Evolutionary conservation across 805 yeast genomes (phyloP), one percentile per base, ranked within the genome.

Genomic region (Peterozyma xylosa): DNA sequence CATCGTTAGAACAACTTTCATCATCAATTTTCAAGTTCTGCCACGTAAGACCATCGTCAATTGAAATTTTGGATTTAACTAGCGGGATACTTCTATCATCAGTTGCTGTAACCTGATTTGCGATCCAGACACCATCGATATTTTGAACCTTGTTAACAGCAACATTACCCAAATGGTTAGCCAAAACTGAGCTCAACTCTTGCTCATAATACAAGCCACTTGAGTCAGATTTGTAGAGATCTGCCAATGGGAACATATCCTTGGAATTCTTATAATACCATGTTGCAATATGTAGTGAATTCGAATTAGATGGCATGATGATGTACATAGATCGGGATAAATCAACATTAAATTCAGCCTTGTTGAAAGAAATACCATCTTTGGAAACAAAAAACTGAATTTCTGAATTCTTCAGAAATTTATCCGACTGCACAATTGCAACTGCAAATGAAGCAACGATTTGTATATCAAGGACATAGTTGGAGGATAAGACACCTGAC

Each of bases 91-190:
- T 62, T 0, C 59, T 48, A 2, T 60, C 53, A 37, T 60, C 60
- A 15, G 68, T 60, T 1, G 56, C 48, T 11, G 55, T 39, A 9
- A 57, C 40, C 21, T 53, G 51, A 52, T 74, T 74, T 9, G 78
- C 72, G 39, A 83, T 53, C 74, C 84, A 73, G 13, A 76, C 71
- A 9, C 89, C 90, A 46, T 81, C 86, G 27, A 79, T 66, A 15
- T 66, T 68, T 46, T 71, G 67, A 15, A 80, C 66, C 48, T 71
- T 72, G 33, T 66, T 66, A 15, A 73, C 56, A 15, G 61, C 56
- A 21, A 70, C 63, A 38, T 67, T 58, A 9, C 74, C 76, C 16
- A 59, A 50, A 11, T 50, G 45, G 35, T 62, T 59, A 17, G 66
- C 67, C 37, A 63, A 55, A 11, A 73, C 64, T 33, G 67, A 58